Evolutionary conservation across 805 yeast species (phyloP), one percentile per base, ranked within the genome.

Genomic region (Pichia eremophila): DNA sequence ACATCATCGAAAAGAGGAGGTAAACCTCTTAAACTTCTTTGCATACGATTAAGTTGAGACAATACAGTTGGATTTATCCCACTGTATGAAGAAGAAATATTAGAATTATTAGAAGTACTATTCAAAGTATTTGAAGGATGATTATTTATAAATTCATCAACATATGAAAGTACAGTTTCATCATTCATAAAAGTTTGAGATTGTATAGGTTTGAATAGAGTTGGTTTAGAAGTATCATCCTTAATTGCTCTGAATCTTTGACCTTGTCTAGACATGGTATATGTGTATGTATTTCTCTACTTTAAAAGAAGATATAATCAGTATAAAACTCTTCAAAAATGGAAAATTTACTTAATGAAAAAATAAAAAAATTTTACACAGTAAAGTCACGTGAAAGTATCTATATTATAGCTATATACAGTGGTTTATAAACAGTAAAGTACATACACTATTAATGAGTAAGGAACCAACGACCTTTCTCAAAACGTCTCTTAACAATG

Each of bases 401-500:
- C n/a, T n/a, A n/a, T n/a, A n/a, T n/a, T n/a, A n/a, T n/a, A n/a
- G 32, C 10, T 29, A 29, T 29, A 29, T 29, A 29, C 14, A 29
- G 10, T 3, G 14, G 4, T 4, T 5, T 29, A 29, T 29, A 29
- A 10, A 29, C 7, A 29, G n/a, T n/a, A n/a, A n/a, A n/a, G n/a
- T 29, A 29, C 14, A 29, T 12, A 10, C 10, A 10, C 3, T 29
- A 29, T 34, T 69, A 91, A 59, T 93, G 91, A 40, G 95, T 73
- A 59, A 93, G 68, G 61, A 79, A 89, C 97, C 97, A 90, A 68
- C 98, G 79, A 5, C 96, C 96, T 69, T 93, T 93, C 22, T 78
- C 83, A 58, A 70, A 81, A 67, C 98, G 78, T 63, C 91, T 77
- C 46, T 77, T 77, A 48, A 93, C 67, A 37, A 93, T 77, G 61